Evolutionary conservation across 2,329 filamentous ascomycete genomes (phyloP), one percentile per base, ranked within the genome.

Genomic region (Pyricularia pennisetigena): DNA sequence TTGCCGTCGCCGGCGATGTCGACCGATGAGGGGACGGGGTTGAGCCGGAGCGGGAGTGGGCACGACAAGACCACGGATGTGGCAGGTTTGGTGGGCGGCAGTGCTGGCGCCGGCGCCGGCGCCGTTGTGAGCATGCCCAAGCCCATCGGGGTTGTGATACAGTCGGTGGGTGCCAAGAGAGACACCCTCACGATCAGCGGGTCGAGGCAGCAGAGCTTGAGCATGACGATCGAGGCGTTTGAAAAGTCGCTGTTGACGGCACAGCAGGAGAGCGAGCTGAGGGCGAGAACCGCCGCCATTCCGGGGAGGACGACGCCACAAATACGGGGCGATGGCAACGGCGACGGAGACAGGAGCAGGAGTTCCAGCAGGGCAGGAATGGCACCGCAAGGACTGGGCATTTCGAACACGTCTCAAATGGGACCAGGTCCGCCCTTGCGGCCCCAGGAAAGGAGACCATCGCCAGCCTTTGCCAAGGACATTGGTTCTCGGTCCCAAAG

Each of bases 161-260:
- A 79, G 41, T 81, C 81, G 62, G 81, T 84, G 0, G 71, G 73
- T n/a, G 82, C 83, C 3, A 83, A 81, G 73, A 81, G 83, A 35
- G 83, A 86, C 62, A 85, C 83, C 1, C 72, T 84, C 16, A 81
- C 81, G 0, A 79, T 83, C 24, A 78, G 79, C 70, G 77, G 79
- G 0, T 78, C 82, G 1, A 78, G 80, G 24, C 78, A 81, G 49
- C 78, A 78, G 64, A 86, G 84, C 71, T 77, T 85, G 68, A 80
- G 81, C 4, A 82, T 82, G 76, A 80, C 81, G 68, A 77, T 85
- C 14, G 81, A 84, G 41, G 76, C 78, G 67, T 68, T 79, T 7
- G 77, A 79, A 63, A 75, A 75, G 70, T 72, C 74, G 4, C 74
- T 77, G 59, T 67, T 77, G 4, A 67, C 24, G 6, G 66, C 66